Percentiles rank a stretch among this genome's conserved stretches.
phyloP scores from a whole-genome alignment of 768 basidiomycete genomes.

The Boletus rubropictus region DNA sequence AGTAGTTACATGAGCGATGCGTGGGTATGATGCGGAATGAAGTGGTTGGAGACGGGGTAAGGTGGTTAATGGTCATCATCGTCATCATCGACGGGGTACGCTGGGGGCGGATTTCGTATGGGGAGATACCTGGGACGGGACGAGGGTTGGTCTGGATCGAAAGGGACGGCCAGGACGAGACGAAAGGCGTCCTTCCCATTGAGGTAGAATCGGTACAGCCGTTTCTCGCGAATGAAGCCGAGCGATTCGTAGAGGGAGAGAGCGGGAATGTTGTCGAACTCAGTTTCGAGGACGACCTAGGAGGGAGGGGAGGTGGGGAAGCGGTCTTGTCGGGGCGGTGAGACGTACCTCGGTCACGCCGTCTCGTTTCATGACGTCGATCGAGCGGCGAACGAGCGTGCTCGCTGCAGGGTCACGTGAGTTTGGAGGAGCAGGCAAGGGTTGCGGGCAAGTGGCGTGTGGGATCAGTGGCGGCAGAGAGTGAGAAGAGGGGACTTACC shows the following conservation, averaged over 20 bases:
- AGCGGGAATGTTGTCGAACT: slow-evolving; percentile 86
- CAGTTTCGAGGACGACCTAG: slow-evolving; percentile 92
- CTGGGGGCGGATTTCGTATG: slow-evolving; percentile 13
- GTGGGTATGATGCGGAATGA: slow-evolving; percentile 14
- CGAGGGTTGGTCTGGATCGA: slow-evolving; percentile 24
- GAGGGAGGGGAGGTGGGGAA: background rate
- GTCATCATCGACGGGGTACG: slow-evolving; percentile 22
- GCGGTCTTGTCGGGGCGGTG: background rate
- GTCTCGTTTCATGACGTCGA: slow-evolving; percentile 75
- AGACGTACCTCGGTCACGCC: slow-evolving; percentile 79
- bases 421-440: background rate
- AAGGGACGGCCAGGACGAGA: slow-evolving; percentile 60
- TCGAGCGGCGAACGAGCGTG: slow-evolving; percentile 74
- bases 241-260: slow-evolving; percentile 85
- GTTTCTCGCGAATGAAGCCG: slow-evolving; percentile 94
- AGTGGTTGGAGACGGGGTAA: background rate
- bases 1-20: background rate
- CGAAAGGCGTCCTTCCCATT: slow-evolving; percentile 96
- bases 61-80: slow-evolving; percentile 14
- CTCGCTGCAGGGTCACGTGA: slow-evolving; percentile 50
- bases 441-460: background rate
- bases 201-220: slow-evolving; percentile 90
- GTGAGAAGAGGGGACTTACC: slow-evolving; percentile 46
- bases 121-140: slow-evolving; percentile 10
- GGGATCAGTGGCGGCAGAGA: background rate